phyloP scores from a whole-genome alignment of 257 asterid species.

The Primulina huaijiensis region DNA sequence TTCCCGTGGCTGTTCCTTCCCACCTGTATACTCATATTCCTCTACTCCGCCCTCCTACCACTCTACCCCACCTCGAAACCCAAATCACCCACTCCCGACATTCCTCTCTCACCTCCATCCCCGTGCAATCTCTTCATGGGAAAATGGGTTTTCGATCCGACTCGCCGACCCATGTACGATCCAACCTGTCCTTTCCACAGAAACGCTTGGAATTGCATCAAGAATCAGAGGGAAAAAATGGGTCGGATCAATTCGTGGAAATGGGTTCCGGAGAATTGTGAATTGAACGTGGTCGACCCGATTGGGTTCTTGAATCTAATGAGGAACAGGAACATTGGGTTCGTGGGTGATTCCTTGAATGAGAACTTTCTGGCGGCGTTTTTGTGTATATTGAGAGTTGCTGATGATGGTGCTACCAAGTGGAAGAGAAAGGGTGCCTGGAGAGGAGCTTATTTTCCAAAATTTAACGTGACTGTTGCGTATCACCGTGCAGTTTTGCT shows the following conservation, averaged over 20 bases:
- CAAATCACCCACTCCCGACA: constrained; percentile 27
- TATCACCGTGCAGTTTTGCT: constrained; percentile 96
- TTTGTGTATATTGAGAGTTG: constrained; percentile 66
- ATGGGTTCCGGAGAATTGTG: constrained; percentile 78
- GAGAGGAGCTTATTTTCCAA: constrained; percentile 93
- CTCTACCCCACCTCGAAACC: constrained; percentile 32
- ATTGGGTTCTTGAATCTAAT: constrained; percentile 55
- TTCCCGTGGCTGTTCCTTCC: constrained; percentile 57
- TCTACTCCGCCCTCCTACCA: constrained; percentile 64
- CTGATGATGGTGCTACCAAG: constrained; percentile 72
- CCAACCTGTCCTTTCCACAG: constrained; percentile 88
- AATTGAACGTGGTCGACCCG: constrained; percentile 69
- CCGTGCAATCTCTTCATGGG: constrained; percentile 76
- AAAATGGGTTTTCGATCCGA: constrained; percentile 63
- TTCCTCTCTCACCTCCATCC: constrained; percentile 28
- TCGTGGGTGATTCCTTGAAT: constrained; percentile 91
- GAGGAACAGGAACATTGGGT: constrained; percentile 81
- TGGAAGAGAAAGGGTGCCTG: constrained; percentile 99
- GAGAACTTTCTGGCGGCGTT: constrained; percentile 81
- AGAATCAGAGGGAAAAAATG: constrained; percentile 65
- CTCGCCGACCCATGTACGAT: constrained; percentile 68
- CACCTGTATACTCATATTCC: constrained; percentile 51
- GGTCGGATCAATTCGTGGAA: constrained; percentile 93
- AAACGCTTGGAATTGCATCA: constrained; percentile 87
- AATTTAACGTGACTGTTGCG: constrained; percentile 78